phyloP scores from a whole-genome alignment of 257 asterid species.

The Perilla frutescens region DNA sequence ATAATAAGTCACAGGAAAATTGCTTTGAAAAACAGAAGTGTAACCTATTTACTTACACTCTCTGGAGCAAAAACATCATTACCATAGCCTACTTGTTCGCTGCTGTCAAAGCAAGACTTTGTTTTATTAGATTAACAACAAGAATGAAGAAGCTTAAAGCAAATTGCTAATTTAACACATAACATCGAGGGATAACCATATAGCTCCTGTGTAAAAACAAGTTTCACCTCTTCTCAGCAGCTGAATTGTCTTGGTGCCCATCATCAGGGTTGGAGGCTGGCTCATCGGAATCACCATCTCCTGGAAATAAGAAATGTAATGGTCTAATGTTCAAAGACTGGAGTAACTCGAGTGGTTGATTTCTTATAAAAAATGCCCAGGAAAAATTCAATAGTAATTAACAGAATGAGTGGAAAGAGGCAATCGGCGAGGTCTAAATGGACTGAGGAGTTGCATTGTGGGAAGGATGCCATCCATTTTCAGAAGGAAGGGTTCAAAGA shows the following conservation, averaged over 20 bases:
- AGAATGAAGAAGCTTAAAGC: constrained; percentile 29
- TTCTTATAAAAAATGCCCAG: constrained; percentile 18
- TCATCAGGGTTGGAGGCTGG: constrained; percentile 51
- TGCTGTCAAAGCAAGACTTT: constrained; percentile 48
- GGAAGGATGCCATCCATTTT: not conserved
- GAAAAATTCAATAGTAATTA: constrained; percentile 3
- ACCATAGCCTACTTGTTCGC: constrained; percentile 49
- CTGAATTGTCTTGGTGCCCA: constrained; percentile 55
- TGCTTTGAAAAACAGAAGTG: not conserved
- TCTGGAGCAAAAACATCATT: constrained; percentile 55
- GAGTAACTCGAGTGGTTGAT: not conserved
- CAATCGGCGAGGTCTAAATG: not conserved
- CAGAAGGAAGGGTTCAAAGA: constrained; percentile 19
- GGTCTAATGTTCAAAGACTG: not conserved
- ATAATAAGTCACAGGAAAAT: not conserved
- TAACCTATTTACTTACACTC: constrained; percentile 51
- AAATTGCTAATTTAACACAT: constrained; percentile 9
- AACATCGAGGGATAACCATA: constrained; percentile 8
- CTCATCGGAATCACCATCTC: constrained; percentile 72
- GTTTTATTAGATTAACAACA: constrained; percentile 33
- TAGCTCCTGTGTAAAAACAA: constrained; percentile 22
- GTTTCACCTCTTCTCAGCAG: constrained; percentile 60
- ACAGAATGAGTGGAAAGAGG: not conserved
- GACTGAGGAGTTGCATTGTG: not conserved
- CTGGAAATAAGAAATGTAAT: constrained; percentile 43